Percentiles rank a stretch among this genome's conserved stretches.
These are phyloP conservation scores for Dittrichia graveolens DNA, from an alignment of 129 eudicot genomes.

Conservation along the genomic window DNA sequence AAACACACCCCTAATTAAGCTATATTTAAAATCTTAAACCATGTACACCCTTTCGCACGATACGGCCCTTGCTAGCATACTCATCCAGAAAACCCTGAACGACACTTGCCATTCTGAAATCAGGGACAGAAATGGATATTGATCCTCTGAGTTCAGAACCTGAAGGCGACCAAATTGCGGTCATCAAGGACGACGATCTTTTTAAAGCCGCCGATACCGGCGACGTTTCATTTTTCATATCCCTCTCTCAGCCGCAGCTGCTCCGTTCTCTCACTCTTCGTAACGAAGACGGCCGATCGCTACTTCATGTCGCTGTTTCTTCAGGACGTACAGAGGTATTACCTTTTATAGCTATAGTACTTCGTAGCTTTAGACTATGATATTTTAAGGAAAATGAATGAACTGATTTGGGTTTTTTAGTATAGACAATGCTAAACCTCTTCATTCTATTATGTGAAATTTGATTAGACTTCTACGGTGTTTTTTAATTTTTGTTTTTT, in stretches of 20 bases:
- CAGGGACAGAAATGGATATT: slow-evolving; percentile 53
- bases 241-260: slow-evolving; percentile 62
- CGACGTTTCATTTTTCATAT: slow-evolving; percentile 52
- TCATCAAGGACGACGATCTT: slow-evolving; percentile 45
- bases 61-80: no score
- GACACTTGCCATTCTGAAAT: slow-evolving; percentile 16
- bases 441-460: neutral
- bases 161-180: slow-evolving; percentile 19
- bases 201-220: slow-evolving; percentile 82
- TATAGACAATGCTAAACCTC: no score
- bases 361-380: neutral
- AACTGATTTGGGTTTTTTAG: neutral
- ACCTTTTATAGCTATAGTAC: neutral
- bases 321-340: slow-evolving; percentile 57
- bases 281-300: slow-evolving; percentile 83
- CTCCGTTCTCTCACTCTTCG: slow-evolving; percentile 56
- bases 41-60: no score
- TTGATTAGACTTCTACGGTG: neutral
- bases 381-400: neutral
- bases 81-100: slow-evolving; percentile 1
- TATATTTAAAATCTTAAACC: no score
- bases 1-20: no score
- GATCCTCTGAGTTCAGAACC: slow-evolving; percentile 33
- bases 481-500: neutral
- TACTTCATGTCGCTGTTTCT: slow-evolving; percentile 90